phyloP scores from a whole-genome alignment of 345 rosid species.

The Pistacia atlantica region DNA sequence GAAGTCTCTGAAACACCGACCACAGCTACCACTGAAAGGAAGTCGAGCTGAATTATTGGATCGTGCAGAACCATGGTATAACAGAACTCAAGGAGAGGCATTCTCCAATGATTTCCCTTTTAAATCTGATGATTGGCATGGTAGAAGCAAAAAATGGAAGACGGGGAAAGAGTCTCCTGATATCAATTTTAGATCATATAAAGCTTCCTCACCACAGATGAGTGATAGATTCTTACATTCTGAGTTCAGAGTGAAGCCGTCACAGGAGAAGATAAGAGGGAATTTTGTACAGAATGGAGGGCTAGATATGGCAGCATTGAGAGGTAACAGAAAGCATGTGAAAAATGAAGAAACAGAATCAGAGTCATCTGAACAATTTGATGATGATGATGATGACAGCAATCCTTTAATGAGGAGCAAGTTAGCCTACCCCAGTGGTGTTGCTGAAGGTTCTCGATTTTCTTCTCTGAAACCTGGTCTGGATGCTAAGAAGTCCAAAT shows the following conservation, averaged over 20 bases:
- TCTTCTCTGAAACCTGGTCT: slow-evolving; percentile 47
- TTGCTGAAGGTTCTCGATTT: slow-evolving; percentile 48
- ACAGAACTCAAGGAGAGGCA: slow-evolving; percentile 45
- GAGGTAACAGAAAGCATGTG: slow-evolving; percentile 43
- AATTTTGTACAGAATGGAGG: slow-evolving; percentile 55
- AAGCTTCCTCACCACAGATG: slow-evolving; percentile 56
- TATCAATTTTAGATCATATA: slow-evolving; percentile 44
- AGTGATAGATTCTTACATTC: slow-evolving; percentile 60
- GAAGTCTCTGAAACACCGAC: slow-evolving; percentile 54
- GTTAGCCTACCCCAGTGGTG: slow-evolving; percentile 44
- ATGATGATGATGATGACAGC: slow-evolving; percentile 56
- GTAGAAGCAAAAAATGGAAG: slow-evolving; percentile 70
- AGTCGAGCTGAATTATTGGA: slow-evolving; percentile 51
- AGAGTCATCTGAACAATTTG: slow-evolving; percentile 70
- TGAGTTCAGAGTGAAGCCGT: slow-evolving; percentile 51
- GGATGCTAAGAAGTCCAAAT: slow-evolving; percentile 45
- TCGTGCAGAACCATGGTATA: slow-evolving; percentile 48
- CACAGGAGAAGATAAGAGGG: slow-evolving; percentile 61
- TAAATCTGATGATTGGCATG: slow-evolving; percentile 58
- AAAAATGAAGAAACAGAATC: slow-evolving; percentile 83
- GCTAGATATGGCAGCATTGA: slow-evolving; percentile 37
- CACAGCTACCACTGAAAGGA: slow-evolving; percentile 42
- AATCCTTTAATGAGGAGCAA: slow-evolving; percentile 54
- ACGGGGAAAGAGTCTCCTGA: slow-evolving; percentile 57
- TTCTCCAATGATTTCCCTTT: slow-evolving; percentile 52